phyloP scores from a whole-genome alignment of 352 stramenopile genomes.

The Phytophthora citrophthora region DNA sequence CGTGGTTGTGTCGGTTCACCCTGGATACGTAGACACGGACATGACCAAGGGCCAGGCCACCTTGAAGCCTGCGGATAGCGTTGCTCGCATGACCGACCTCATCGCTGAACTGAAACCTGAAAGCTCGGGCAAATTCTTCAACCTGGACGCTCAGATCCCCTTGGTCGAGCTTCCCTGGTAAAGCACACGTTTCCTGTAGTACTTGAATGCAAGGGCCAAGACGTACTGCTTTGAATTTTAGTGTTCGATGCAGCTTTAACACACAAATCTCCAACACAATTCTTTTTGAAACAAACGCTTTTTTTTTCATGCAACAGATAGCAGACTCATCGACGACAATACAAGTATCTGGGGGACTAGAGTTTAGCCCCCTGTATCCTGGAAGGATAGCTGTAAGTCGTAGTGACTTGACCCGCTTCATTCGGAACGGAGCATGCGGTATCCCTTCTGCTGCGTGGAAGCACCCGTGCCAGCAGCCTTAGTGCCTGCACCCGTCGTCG shows the following conservation, averaged over 20 bases:
- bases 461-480: conserved; percentile 4
- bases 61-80: conserved; percentile 36
- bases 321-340: not conserved
- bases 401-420: not conserved
- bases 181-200: not conserved
- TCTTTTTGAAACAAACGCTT: not conserved
- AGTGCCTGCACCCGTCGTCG: not conserved
- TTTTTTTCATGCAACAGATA: not conserved
- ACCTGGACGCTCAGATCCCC: conserved; percentile 27
- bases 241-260: too few species aligned
- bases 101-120: conserved; percentile 32
- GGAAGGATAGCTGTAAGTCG: not conserved
- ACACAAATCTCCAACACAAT: not conserved
- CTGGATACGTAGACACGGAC: conserved; percentile 55
- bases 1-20: conserved; percentile 42
- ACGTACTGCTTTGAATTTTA: too few species aligned
- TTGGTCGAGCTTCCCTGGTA: conserved; percentile 43
- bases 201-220: too few species aligned
- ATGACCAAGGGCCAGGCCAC: conserved; percentile 31
- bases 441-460: conserved; percentile 1
- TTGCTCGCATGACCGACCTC: conserved; percentile 35
- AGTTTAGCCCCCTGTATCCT: not conserved
- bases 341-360: not conserved
- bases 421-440: conserved; percentile 1
- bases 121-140: conserved; percentile 42